phyloP scores from a whole-genome alignment of 2,329 filamentous ascomycete genomes.

The Arthroderma sp. region DNA sequence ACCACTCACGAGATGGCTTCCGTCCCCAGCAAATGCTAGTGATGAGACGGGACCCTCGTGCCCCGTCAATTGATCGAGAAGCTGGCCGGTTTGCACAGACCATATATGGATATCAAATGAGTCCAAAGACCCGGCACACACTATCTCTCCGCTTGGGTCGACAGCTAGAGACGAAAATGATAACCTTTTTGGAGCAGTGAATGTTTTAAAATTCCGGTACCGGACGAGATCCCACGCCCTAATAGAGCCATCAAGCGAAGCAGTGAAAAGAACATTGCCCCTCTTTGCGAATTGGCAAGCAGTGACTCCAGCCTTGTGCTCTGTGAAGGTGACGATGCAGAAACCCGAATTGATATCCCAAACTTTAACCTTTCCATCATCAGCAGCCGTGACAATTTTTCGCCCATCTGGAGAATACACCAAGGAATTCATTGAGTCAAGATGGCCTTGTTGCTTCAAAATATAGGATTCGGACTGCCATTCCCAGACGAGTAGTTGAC shows the following conservation, averaged over 20 bases:
- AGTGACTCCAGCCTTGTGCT: constrained; percentile 88
- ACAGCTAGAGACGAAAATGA: constrained; percentile 91
- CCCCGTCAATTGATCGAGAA: constrained; percentile 78
- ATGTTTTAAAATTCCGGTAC: constrained; percentile 94
- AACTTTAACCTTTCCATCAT: constrained; percentile 96
- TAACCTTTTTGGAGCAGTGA: constrained; percentile 79
- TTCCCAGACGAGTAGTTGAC: constrained; percentile 96
- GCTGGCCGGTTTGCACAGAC: constrained; percentile 94
- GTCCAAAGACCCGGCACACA: constrained; percentile 87
- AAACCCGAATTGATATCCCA: constrained; percentile 97
- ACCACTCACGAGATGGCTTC: constrained; percentile 69
- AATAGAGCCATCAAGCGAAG: constrained; percentile 85
- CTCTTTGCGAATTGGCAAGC: constrained; percentile 87
- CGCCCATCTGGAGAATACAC: constrained; percentile 90
- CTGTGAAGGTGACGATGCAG: constrained; percentile 95
- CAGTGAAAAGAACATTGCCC: constrained; percentile 90
- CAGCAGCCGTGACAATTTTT: constrained; percentile 80
- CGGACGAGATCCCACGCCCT: constrained; percentile 92
- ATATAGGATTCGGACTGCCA: constrained; percentile 99
- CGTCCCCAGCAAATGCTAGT: constrained; percentile 78
- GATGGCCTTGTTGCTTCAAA: constrained; percentile 93
- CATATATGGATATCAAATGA: constrained; percentile 97
- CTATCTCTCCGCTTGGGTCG: constrained; percentile 92
- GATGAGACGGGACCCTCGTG: constrained; percentile 90
- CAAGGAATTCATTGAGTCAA: constrained; percentile 87